Evolutionary conservation across 768 basidiomycete genomes (phyloP).

Genomic region (Xanthoconium stramineum): DNA sequence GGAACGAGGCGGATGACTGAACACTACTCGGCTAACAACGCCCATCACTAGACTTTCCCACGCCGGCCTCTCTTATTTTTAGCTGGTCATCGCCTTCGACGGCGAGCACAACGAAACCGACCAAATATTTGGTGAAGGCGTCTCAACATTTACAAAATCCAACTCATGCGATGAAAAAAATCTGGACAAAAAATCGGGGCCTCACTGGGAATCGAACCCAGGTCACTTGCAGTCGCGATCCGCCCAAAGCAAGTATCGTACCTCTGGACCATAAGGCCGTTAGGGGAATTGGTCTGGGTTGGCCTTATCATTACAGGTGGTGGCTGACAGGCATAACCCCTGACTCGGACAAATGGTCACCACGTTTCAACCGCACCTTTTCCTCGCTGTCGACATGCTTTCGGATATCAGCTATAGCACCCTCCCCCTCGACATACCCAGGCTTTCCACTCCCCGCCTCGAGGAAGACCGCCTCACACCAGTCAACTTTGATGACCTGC

Average conservation of each 20-base stretch:
- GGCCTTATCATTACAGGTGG: neutral
- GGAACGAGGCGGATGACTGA: slow-evolving; percentile 18
- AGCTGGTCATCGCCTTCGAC: neutral
- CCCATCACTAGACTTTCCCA: slow-evolving; percentile 15
- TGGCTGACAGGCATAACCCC: slow-evolving; percentile 16
- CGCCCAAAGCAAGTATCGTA: slow-evolving; percentile 38
- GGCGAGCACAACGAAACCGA: neutral
- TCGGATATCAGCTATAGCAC: slow-evolving; percentile 10
- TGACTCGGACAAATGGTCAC: neutral
- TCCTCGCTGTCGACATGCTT: slow-evolving; percentile 22
- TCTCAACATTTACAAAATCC: no score
- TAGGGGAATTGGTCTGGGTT: no score
- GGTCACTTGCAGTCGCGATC: slow-evolving; percentile 27
- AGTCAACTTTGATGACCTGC: slow-evolving; percentile 26
- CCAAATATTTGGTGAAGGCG: no score
- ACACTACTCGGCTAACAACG: slow-evolving; percentile 28
- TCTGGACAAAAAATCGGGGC: slow-evolving; percentile 19
- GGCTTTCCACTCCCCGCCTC: neutral
- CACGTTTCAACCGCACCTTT: neutral
- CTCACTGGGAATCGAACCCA: slow-evolving; percentile 41
- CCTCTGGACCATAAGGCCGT: slow-evolving; percentile 36
- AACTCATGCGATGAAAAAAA: neutral
- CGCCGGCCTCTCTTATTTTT: slow-evolving; percentile 11
- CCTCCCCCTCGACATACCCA: slow-evolving; percentile 6
- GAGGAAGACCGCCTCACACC: slow-evolving; percentile 4